Evolutionary conservation across 164 flowering plant genomes (phyloP).

Genomic region (Liquidambar formosana): DNA sequence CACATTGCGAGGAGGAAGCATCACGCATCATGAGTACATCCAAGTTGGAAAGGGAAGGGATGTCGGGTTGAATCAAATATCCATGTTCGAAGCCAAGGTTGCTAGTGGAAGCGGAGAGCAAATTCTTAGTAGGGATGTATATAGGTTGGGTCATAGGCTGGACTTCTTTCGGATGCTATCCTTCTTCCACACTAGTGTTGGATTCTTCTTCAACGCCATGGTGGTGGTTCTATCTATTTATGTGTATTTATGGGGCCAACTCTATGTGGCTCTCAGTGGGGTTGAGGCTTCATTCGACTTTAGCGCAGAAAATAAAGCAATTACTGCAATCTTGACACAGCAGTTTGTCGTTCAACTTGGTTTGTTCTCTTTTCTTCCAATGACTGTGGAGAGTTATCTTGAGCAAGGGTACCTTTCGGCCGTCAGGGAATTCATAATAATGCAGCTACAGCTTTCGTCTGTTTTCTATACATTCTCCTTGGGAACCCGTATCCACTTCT

Average conservation of each 20-base stretch:
- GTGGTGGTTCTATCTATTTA: slow-evolving; percentile 19
- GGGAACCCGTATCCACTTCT: slow-evolving; percentile 27
- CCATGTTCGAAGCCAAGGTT: too few relatives aligned
- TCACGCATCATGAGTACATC: slow-evolving; percentile 16
- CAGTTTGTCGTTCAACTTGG: slow-evolving; percentile 28
- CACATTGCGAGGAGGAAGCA: slow-evolving; percentile 8
- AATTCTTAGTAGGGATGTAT: slow-evolving; percentile 22
- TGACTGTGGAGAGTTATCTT: slow-evolving; percentile 25
- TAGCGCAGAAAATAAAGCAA: background rate
- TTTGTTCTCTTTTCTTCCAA: slow-evolving; percentile 23
- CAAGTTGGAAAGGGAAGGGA: slow-evolving; percentile 21
- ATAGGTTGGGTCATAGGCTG: slow-evolving; percentile 31
- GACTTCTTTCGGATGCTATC: slow-evolving; percentile 33
- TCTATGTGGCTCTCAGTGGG: slow-evolving; percentile 22
- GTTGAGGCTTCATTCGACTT: slow-evolving; percentile 10
- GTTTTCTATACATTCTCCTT: too few relatives aligned
- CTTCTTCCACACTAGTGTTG: slow-evolving; percentile 21
- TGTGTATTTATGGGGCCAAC: slow-evolving; percentile 14
- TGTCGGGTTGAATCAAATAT: slow-evolving; percentile 17
- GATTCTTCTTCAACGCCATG: slow-evolving; percentile 28
- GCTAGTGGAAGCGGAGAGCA: slow-evolving; percentile 32
- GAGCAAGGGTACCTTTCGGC: slow-evolving; percentile 28
- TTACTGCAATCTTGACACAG: slow-evolving; percentile 12
- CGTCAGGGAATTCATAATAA: slow-evolving; percentile 23
- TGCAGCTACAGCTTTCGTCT: slow-evolving; percentile 35